Base-by-base conservation (phyloP, 2,329 filamentous ascomycete species). In the Pseudogymnoascus sp. region DNA sequence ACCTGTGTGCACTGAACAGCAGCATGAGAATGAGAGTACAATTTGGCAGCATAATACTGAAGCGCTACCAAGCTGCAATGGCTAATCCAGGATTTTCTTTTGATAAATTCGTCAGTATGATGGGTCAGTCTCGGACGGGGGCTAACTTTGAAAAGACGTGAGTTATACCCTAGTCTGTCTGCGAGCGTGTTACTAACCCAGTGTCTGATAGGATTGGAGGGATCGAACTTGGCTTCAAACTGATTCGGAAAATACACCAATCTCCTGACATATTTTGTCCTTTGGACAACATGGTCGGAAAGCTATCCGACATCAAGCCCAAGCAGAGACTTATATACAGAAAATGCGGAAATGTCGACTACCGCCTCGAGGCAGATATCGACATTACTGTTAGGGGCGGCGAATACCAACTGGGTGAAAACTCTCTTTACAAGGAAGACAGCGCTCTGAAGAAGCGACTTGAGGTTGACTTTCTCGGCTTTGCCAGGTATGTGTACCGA, bases 21-120 rank as follows among this genome's bases (percentile, higher is more conserved):
- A 66, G 66, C 64, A 70, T 72, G 69, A 63, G 65, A 35, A 70
- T 73, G 68, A 65, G 71, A 18, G 64, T 72, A 6, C 64, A 69
- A 33, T 71, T 72, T 60, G 71, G 70, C 14, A 64, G 68, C 39
- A 35, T 69, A 7, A 59, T 64, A 30, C 58, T 73, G 1, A 62
- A 28, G 14, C 59, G 63, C 11, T 70, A 65, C 43, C 65, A 59
- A 11, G 61, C 61, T 15, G 61, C 58, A 3, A 68, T 71, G 38
- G 18, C 20, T 14, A 43, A 64, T 8, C 47, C 36, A 6, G 35
- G 64, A 9, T 64, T 63, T 30, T 30, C 58, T 5, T 69, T 67
- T 35, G 38, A 64, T 14, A 58, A 64, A 2, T 71, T 73, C 25
- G 36, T 41, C n/a, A 60, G 64, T 4, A 68, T 72, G 68, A 64